Evolutionary conservation across 257 asterid species (phyloP).

Genomic region (Solanum chiquidenum): DNA sequence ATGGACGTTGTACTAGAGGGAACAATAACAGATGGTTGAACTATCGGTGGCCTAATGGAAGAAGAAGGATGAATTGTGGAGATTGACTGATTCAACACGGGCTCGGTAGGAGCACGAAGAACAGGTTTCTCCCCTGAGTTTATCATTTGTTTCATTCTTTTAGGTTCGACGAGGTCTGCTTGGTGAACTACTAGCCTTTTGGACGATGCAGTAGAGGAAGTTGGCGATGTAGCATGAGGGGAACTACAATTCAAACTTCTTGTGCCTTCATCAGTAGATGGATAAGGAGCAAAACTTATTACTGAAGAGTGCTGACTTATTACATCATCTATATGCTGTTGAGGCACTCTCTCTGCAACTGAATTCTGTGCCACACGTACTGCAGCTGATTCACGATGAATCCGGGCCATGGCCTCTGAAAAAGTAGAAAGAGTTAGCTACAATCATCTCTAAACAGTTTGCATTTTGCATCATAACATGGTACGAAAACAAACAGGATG

Average conservation of each 20-base stretch:
- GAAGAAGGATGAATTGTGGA: background rate
- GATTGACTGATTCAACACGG: background rate
- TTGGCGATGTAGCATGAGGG: background rate
- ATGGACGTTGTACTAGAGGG: background rate
- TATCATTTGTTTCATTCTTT: background rate
- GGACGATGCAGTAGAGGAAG: background rate
- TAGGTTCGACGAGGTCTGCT: background rate
- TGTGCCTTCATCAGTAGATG: background rate
- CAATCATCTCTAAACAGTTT: background rate
- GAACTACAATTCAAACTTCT: background rate
- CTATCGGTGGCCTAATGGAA: background rate
- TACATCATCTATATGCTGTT: background rate
- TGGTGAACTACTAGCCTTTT: background rate
- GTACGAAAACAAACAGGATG: background rate
- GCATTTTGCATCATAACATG: background rate
- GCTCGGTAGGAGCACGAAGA: background rate
- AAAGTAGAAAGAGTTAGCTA: background rate
- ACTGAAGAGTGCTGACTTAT: background rate
- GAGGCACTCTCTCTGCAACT: background rate
- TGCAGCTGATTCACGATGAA: background rate
- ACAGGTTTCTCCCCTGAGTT: background rate
- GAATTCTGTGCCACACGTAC: background rate
- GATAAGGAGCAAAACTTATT: background rate
- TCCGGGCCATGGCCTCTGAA: background rate
- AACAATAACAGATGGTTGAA: background rate